Conservation (phyloP, 306 rosid species). For the Malus orientalis region DNA sequence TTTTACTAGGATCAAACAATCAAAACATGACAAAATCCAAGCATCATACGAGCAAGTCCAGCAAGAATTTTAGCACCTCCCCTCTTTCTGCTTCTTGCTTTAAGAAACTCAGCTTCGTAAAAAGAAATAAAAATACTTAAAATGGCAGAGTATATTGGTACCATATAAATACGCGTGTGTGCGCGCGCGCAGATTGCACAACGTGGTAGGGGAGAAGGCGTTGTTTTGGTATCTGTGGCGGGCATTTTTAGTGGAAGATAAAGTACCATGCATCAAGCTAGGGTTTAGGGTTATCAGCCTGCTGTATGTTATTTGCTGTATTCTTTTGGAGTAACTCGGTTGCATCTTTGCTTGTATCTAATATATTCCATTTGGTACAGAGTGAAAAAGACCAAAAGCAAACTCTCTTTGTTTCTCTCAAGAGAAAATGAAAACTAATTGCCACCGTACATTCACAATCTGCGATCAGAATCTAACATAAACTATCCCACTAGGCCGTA, state of each 20-base stretch:
- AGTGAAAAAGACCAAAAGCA: neutral
- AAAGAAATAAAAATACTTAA: neutral
- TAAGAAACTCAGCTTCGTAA: neutral
- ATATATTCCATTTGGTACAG: neutral
- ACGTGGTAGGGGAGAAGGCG: neutral
- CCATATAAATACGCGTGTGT: neutral
- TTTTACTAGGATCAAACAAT: slow-evolving; percentile 21
- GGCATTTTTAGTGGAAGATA: neutral
- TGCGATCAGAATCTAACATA: neutral
- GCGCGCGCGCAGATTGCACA: neutral
- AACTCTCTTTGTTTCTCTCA: neutral
- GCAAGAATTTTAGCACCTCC: neutral
- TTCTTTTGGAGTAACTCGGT: neutral
- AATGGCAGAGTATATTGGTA: neutral
- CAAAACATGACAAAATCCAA: slow-evolving; percentile 28
- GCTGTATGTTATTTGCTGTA: neutral
- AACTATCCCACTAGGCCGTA: neutral
- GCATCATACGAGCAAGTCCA: slow-evolving; percentile 8
- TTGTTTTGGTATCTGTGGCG: neutral
- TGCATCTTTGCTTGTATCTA: neutral
- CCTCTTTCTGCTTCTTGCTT: neutral
- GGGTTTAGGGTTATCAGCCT: neutral
- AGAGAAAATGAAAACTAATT: neutral
- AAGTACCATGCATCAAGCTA: neutral
- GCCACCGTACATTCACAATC: too few relatives aligned